Conservation (phyloP, 805 yeast genomes). For the Metschnikowia anglica region DNA sequence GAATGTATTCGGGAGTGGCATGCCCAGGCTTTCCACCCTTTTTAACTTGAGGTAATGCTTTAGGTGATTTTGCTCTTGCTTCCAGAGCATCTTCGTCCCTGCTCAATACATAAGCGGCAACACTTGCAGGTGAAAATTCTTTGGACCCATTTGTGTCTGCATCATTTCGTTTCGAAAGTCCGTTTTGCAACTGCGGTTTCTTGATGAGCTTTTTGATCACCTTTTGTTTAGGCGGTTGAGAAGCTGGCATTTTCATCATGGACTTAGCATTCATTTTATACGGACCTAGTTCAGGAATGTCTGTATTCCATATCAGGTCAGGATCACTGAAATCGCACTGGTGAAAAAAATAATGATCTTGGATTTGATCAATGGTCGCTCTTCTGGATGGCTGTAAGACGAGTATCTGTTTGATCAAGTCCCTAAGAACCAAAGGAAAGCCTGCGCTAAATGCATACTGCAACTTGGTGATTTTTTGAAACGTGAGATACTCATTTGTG, state of each 20-base stretch:
- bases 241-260: constrained; percentile 68
- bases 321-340: constrained; percentile 65
- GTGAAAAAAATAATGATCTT: constrained; percentile 70
- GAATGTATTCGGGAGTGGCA: constrained; percentile 41
- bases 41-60: constrained; percentile 1
- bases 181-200: constrained; percentile 6
- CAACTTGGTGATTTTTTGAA: constrained; percentile 75
- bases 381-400: constrained; percentile 72
- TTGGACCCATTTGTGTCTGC: constrained; percentile 7
- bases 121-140: constrained; percentile 35
- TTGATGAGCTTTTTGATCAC: constrained; percentile 5
- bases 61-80: constrained; percentile 13
- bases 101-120: constrained; percentile 41
- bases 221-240: constrained; percentile 7
- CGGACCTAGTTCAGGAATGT: constrained; percentile 68
- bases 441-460: constrained; percentile 70
- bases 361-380: constrained; percentile 54
- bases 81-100: constrained; percentile 21
- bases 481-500: constrained; percentile 75
- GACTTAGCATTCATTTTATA: constrained; percentile 74
- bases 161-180: neutral
- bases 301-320: constrained; percentile 63
- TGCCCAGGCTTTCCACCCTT: neutral
- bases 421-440: constrained; percentile 59
- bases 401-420: constrained; percentile 64